These are phyloP conservation scores for Retiboletus flavoniger DNA, from an alignment of 1,284 basidiomycete genomes.

Conservation along the genomic window DNA sequence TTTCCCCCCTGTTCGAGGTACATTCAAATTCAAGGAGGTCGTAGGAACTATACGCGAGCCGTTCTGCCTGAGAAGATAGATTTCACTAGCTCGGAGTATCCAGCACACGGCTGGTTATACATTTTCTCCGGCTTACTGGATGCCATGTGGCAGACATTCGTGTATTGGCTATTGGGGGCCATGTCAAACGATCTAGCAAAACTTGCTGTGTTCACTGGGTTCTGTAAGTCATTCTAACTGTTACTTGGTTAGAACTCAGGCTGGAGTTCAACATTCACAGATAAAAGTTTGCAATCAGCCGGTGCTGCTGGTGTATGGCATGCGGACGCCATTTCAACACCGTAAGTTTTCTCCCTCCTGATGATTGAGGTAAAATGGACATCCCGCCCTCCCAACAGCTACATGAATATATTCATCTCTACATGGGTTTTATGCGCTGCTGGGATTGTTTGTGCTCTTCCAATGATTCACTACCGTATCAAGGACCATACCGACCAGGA, in stretches of 20 bases:
- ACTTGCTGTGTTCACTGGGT: constrained; percentile 34
- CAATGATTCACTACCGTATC: constrained; percentile 41
- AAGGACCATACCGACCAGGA: constrained; percentile 36
- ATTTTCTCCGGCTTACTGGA: constrained; percentile 47
- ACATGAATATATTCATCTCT: constrained; percentile 40
- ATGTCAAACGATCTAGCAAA: constrained; percentile 36
- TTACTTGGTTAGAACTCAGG: background rate
- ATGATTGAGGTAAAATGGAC: background rate
- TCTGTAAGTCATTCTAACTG: constrained; percentile 23
- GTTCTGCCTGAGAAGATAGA: constrained; percentile 43
- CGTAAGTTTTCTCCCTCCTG: constrained; percentile 20
- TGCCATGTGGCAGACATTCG: constrained; percentile 60
- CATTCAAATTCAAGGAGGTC: constrained; percentile 2
- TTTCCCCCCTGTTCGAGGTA: background rate
- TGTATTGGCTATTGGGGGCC: constrained; percentile 49
- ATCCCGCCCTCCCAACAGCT: constrained; percentile 23
- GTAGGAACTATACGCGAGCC: constrained; percentile 52
- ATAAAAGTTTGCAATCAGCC: constrained; percentile 34
- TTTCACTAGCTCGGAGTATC: constrained; percentile 42
- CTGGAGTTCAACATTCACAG: constrained; percentile 10
- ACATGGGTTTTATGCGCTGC: constrained; percentile 38
- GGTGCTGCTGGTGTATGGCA: constrained; percentile 35
- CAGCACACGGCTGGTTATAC: constrained; percentile 45
- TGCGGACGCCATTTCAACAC: constrained; percentile 22
- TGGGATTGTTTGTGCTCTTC: constrained; percentile 37